A percentile compares a stretch with the other conserved stretches of the same genome.
Conservation (phyloP, 2,329 filamentous ascomycete species). For the Neofusicoccum kwambonambiense region DNA sequence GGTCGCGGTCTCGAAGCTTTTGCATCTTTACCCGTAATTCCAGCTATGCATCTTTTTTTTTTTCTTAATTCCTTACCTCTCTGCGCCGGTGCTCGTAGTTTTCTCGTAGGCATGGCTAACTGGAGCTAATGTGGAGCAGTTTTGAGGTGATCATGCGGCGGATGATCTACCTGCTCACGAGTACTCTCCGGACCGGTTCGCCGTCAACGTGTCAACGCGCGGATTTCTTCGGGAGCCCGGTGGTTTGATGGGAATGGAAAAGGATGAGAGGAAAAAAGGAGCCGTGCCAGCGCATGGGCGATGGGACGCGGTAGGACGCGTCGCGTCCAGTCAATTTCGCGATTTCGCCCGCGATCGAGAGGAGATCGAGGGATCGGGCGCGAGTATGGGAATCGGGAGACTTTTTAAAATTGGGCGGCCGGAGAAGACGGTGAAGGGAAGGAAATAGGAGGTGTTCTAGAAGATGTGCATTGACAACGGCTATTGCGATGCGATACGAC, state of each 20-base stretch:
- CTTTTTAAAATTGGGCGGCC: neutral
- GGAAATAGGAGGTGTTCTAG: neutral
- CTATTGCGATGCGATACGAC: neutral
- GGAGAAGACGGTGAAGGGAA: neutral
- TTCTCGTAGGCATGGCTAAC: too few relatives aligned
- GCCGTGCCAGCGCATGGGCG: neutral
- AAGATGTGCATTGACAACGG: neutral
- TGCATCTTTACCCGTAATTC: too few relatives aligned
- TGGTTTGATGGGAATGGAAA: neutral
- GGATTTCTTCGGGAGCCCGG: too few relatives aligned
- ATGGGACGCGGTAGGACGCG: neutral
- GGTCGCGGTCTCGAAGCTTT: too few relatives aligned
- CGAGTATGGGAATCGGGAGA: neutral
- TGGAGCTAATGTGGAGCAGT: too few relatives aligned
- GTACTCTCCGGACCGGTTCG: too few relatives aligned
- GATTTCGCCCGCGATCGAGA: neutral
- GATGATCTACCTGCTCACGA: too few relatives aligned
- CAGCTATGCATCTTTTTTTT: too few relatives aligned
- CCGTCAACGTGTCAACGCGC: too few relatives aligned
- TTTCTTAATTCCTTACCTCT: too few relatives aligned
- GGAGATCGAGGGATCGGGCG: neutral
- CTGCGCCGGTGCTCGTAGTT: too few relatives aligned
- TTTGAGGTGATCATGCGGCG: too few relatives aligned
- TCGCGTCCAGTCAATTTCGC: neutral
- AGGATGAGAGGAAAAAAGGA: neutral